Evolutionary conservation across 371 early-diverging fungal species (phyloP), one percentile per base, ranked within the genome.

Genomic region (Polyrhizophydium stewartii): DNA sequence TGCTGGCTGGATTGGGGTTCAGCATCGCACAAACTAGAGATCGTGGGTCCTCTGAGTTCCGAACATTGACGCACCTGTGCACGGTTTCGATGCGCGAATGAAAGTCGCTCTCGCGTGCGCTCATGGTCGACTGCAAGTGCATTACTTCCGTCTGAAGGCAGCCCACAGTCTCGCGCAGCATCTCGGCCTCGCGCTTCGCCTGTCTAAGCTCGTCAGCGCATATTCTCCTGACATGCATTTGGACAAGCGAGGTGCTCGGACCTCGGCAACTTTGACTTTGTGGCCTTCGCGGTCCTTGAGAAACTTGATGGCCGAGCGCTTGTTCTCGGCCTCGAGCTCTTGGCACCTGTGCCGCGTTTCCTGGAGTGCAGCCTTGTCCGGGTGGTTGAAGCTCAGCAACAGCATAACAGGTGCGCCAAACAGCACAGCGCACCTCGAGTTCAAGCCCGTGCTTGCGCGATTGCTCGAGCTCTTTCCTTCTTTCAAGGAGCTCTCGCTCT

Each of bases 251-350:
- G 56, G 7, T 55, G 19, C 47, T 45, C 45, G 5, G 5, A 78
- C 72, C 67, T 75, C 72, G 25, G 74, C 72, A 32, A 66, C n/a
- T 38, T 61, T 71, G 22, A 72, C 37, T 56, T 69, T 71, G 22
- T 35, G 55, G 17, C 57, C 46, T 46, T 75, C 79, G 5, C 79
- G 64, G n/a, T 78, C 79, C 49, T 78, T 75, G 32, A 75, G 21
- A 9, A 75, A 33, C 27, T 66, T 59, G n/a, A 61, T 38, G 21
- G 70, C 56, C 33, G 71, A 27, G 16, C 61, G 49, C 17, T 41
- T 6, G 27, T 59, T 56, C 21, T 58, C 67, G 2, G 63, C 67
- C 33, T 71, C 67, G 16, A 60, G 1, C 60, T 60, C 16, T 13
- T 35, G 3, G 35, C 35, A 35, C 7, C 35, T 35, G 35, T 35